These are phyloP conservation scores for Aspergillus sparsus DNA, from an alignment of 495 filamentous ascomycete species.

Conservation along the genomic window DNA sequence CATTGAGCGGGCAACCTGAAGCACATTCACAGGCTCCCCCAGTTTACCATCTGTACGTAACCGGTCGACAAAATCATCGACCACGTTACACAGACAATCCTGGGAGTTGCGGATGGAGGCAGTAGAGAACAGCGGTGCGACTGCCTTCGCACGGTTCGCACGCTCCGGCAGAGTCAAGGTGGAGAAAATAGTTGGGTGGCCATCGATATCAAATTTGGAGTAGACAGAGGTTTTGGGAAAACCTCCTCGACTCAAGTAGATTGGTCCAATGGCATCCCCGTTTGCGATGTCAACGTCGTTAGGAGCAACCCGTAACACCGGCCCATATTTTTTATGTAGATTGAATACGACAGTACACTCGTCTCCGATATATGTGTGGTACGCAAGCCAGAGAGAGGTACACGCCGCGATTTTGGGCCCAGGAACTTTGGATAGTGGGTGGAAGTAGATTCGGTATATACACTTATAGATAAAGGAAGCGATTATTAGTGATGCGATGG, in stretches of 20 bases:
- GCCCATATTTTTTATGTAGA: conserved; percentile 46
- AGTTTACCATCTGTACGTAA: conserved; percentile 32
- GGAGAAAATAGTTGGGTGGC: conserved; percentile 53
- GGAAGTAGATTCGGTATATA: conserved; percentile 33
- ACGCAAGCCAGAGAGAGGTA: conserved; percentile 45
- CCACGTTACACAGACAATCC: conserved; percentile 31
- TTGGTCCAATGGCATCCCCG: conserved; percentile 42
- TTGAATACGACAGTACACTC: conserved; percentile 38
- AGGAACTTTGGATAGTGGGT: conserved; percentile 42
- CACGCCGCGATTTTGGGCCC: conserved; percentile 40
- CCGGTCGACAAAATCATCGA: conserved; percentile 40
- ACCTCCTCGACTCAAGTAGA: conserved; percentile 49
- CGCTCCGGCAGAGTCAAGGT: conserved; percentile 40
- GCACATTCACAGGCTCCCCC: conserved; percentile 42
- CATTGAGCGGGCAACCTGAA: conserved; percentile 44
- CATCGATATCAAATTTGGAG: conserved; percentile 55
- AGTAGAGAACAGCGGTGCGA: conserved; percentile 48
- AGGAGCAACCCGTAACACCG: conserved; percentile 49
- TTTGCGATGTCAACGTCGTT: conserved; percentile 50
- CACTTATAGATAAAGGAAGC: conserved; percentile 6
- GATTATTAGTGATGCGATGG: not conserved
- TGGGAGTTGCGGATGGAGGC: conserved; percentile 37
- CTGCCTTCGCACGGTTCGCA: conserved; percentile 47
- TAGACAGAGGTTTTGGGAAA: conserved; percentile 51
- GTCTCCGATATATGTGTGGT: conserved; percentile 44